Evolutionary conservation across 352 stramenopile genomes (phyloP).

Genomic region (Globisporangium sylvaticum): DNA sequence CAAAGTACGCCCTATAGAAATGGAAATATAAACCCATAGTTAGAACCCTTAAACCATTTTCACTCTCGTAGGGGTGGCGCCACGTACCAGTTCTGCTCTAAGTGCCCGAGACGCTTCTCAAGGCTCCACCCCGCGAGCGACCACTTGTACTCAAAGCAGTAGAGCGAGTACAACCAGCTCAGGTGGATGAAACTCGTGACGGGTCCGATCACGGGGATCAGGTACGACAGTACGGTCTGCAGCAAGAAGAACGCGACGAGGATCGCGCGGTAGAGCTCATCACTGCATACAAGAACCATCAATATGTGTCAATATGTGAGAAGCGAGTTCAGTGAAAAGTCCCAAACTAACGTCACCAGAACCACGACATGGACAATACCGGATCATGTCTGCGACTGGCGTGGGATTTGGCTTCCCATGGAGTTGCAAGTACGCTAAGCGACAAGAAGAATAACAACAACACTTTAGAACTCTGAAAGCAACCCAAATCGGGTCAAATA

Average conservation of each 20-base stretch:
- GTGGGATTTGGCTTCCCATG: conserved; percentile 77
- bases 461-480: background rate
- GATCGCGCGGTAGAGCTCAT: conserved; percentile 85
- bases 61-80: background rate
- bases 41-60: background rate
- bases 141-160: conserved; percentile 91
- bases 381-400: conserved; percentile 83
- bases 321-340: background rate
- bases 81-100: conserved; percentile 80
- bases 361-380: conserved; percentile 29
- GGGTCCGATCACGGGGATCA: conserved; percentile 72
- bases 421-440: conserved; percentile 68
- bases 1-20: conserved; percentile 69
- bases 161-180: conserved; percentile 88
- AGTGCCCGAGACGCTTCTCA: conserved; percentile 64
- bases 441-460: background rate
- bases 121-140: conserved; percentile 84
- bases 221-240: conserved; percentile 80
- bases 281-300: conserved; percentile 24
- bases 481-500: background rate
- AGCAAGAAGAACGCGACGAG: conserved; percentile 84
- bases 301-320: background rate
- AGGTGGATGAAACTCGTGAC: conserved; percentile 80
- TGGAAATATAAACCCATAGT: background rate
- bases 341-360: background rate